phyloP scores from a whole-genome alignment of 495 filamentous ascomycete genomes.

The Neurospora sp. region DNA sequence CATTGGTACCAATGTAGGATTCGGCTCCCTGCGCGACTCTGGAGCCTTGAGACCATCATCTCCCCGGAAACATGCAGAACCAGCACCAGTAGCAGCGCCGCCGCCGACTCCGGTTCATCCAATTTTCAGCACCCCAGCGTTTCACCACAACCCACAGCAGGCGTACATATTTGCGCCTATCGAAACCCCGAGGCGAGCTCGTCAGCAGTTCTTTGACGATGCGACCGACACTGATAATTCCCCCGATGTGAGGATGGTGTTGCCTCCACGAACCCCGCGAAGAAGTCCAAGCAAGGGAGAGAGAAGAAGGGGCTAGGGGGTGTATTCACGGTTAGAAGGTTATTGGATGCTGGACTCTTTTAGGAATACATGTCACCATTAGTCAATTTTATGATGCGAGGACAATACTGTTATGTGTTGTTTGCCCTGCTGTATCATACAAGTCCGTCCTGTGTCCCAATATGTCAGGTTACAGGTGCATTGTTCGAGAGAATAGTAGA shows the following conservation, averaged over 20 bases:
- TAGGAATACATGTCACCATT: background rate
- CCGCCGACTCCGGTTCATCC: slow-evolving; percentile 18
- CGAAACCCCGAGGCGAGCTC: slow-evolving; percentile 31
- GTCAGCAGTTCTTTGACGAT: slow-evolving; percentile 24
- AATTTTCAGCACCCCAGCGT: slow-evolving; percentile 14
- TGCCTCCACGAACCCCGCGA: slow-evolving; percentile 31
- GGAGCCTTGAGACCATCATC: background rate
- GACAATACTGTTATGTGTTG: background rate
- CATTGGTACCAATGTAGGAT: slow-evolving; percentile 46
- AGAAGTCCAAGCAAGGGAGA: slow-evolving; percentile 37
- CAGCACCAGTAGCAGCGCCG: slow-evolving; percentile 4
- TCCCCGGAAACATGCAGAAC: slow-evolving; percentile 1
- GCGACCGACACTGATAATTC: slow-evolving; percentile 34
- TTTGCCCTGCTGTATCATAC: background rate
- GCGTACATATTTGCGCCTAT: slow-evolving; percentile 34
- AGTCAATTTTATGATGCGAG: background rate
- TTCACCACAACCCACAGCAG: slow-evolving; percentile 22
- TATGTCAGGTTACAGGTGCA: too few relatives aligned
- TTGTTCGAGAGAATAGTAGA: too few relatives aligned
- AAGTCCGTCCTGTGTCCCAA: background rate
- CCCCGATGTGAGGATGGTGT: slow-evolving; percentile 21
- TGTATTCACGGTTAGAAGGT: slow-evolving; percentile 30
- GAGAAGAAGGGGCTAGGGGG: slow-evolving; percentile 21
- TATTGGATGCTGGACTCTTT: slow-evolving; percentile 10
- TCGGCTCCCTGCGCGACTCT: slow-evolving; percentile 25